Evolutionary conservation across 495 filamentous ascomycete genomes (phyloP).

Genomic region (Aspergillus egyptiacus): DNA sequence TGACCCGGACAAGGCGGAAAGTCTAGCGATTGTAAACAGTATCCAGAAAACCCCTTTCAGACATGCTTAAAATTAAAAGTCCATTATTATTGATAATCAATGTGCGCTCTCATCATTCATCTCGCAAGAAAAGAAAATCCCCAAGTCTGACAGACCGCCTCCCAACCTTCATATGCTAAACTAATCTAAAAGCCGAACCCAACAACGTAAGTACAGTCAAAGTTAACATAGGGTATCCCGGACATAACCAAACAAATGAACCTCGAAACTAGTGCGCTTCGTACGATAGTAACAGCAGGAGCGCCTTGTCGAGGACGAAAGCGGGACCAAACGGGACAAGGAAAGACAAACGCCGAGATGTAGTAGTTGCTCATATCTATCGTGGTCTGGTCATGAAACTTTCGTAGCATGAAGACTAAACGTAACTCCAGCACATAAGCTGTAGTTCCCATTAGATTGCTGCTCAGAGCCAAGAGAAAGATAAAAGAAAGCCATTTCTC

Average conservation of each 20-base stretch:
- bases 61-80: too few relatives aligned
- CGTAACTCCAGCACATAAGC: constrained; percentile 12
- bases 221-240: constrained; percentile 1
- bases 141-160: background rate
- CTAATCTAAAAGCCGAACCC: background rate
- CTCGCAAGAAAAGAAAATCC: too few relatives aligned
- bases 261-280: background rate
- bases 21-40: too few relatives aligned
- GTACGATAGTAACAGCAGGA: background rate
- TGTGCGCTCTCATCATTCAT: too few relatives aligned
- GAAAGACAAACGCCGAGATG: background rate
- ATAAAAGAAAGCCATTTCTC: constrained; percentile 10
- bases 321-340: background rate
- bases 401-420: constrained; percentile 16
- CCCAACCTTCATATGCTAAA: background rate
- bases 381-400: constrained; percentile 9
- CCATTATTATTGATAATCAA: too few relatives aligned
- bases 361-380: background rate
- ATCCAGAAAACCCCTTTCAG: too few relatives aligned
- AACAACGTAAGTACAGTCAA: background rate
- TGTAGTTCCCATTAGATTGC: constrained; percentile 13
- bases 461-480: constrained; percentile 1
- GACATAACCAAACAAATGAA: background rate
- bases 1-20: too few relatives aligned
- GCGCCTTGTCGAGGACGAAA: background rate